Base-by-base conservation (phyloP, 768 basidiomycete species). In the Hypholoma sublateritium region DNA sequence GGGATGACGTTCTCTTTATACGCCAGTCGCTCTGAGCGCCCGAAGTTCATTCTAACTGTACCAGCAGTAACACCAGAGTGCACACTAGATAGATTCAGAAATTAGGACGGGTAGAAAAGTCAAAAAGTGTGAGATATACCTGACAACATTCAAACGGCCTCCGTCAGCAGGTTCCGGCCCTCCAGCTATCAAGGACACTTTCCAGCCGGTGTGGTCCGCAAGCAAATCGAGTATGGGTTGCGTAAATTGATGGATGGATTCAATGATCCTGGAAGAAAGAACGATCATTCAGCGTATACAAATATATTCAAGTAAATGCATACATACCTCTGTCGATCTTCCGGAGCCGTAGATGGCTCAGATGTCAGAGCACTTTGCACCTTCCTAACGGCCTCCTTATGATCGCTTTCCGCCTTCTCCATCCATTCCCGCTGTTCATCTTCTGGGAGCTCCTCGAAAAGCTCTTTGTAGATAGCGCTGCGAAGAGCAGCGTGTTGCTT, bases 1-100 rank as follows among this genome's bases (percentile, higher is more conserved):
- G 65, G 63, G 1, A 63, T 5, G n/a, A 68, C 17, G 8, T 34
- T n/a, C 9, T 63, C 50, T 46, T 60, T 57, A 45, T 56, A 56
- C 1, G 12, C 14, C 2, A 8, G 22, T 9, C 55, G 41, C 48
- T 66, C 62, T 12, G 59, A 28, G 9, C 47, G 24, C 5, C 64
- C 60, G 24, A 67, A 68, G 25, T 59, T 62, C 61, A 63, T 55
- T 11, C 53, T 41, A 5, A 67, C 43, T 24, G 55, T 37, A 3
- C 67, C 65, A 5, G 39, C 32, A 1, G 57, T 61, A 19, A 34
- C 45, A 5, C 67, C 65, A 8, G 62, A 65, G 41, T 68, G 62
- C 12, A 67, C 46, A 36, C 67, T 68, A 39, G 17, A 58, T 5
- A 11, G 19, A 46, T n/a, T 1, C 16, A 25, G 19, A 2, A 24